Percentiles rank a stretch among this genome's conserved stretches.
Evolutionary conservation across 129 eudicot genomes (phyloP).

Genomic region (Flaveria brownii): DNA sequence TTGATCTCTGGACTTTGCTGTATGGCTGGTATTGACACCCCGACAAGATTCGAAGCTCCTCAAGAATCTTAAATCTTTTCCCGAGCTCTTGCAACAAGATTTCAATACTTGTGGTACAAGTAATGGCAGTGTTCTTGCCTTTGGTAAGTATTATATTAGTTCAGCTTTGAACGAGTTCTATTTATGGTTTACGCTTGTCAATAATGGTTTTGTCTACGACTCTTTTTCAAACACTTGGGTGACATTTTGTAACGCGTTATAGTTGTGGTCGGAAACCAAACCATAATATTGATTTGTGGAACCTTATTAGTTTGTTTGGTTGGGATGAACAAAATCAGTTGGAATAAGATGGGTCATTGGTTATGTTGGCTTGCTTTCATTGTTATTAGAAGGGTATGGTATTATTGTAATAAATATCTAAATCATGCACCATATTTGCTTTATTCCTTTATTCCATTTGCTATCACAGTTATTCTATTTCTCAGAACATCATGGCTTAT

Average conservation of each 20-base stretch:
- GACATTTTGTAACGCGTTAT: conserved; percentile 36
- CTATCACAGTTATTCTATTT: too few species aligned
- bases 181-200: conserved; percentile 35
- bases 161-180: conserved; percentile 28
- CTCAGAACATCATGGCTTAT: too few species aligned
- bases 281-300: conserved; percentile 1
- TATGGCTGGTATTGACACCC: conserved; percentile 97
- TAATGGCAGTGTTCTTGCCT: neutral
- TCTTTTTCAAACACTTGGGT: conserved; percentile 28
- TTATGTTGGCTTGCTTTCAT: conserved; percentile 10
- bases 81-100: conserved; percentile 8
- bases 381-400: neutral
- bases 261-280: neutral
- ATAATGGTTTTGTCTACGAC: conserved; percentile 30
- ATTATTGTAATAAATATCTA: neutral
- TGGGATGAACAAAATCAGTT: neutral
- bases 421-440: neutral
- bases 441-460: neutral
- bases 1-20: conserved; percentile 93
- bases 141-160: conserved; percentile 30
- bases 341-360: neutral
- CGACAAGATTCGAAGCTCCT: conserved; percentile 91
- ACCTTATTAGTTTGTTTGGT: conserved; percentile 3
- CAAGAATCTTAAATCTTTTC: conserved; percentile 53
- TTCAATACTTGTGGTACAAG: conserved; percentile 19